Evolutionary conservation across 768 basidiomycete species (phyloP).

Genomic region (Suillus fuscotomentosus): DNA sequence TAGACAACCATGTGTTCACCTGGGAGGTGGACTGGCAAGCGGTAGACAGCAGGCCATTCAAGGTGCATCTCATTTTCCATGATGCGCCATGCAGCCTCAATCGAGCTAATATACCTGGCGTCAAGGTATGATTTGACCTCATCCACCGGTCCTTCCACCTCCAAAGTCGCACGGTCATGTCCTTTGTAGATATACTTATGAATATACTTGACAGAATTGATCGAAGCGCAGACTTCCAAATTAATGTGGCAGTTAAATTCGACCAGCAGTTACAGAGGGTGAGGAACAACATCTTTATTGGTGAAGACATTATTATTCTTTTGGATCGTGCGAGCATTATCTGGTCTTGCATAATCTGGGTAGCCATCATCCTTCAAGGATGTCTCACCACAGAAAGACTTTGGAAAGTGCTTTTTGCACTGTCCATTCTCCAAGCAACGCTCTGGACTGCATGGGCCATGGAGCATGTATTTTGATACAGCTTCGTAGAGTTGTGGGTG

Average conservation of each 20-base stretch:
- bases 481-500: too few species aligned
- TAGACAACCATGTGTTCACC: too few species aligned
- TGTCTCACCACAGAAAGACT: slow-evolving; percentile 34
- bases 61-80: too few species aligned
- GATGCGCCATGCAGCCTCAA: slow-evolving; percentile 30
- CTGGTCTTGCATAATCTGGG: slow-evolving; percentile 32
- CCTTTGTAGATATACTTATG: slow-evolving; percentile 55
- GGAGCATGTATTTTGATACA: too few species aligned
- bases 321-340: slow-evolving; percentile 32
- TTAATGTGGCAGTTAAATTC: slow-evolving; percentile 50
- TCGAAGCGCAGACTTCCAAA: slow-evolving; percentile 38
- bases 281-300: slow-evolving; percentile 44
- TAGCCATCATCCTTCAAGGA: slow-evolving; percentile 39
- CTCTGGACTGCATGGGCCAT: too few species aligned
- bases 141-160: slow-evolving; percentile 24
- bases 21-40: too few species aligned
- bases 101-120: slow-evolving; percentile 36
- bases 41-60: too few species aligned
- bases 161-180: slow-evolving; percentile 36
- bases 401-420: slow-evolving; percentile 36
- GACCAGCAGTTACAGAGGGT: slow-evolving; percentile 33
- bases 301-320: slow-evolving; percentile 23
- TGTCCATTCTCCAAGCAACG: too few species aligned
- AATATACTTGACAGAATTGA: slow-evolving; percentile 44
- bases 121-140: slow-evolving; percentile 37